These are phyloP conservation scores for Encephalitozoon cuniculi DNA, from an alignment of 371 early-diverging fungal genomes.

Conservation along the genomic window DNA sequence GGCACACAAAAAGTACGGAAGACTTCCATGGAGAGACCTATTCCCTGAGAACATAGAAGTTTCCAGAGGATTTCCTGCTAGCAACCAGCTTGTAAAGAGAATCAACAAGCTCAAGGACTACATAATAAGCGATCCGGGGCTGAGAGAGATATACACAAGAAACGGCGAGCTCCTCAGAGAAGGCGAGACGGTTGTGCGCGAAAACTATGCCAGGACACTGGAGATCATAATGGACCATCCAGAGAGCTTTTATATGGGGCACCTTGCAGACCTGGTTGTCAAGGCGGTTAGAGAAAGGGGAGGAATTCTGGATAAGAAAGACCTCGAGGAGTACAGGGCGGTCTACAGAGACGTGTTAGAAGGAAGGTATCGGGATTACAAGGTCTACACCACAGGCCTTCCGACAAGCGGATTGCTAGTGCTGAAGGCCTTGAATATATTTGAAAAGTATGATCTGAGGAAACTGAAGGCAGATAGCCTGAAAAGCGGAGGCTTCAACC, in stretches of 20 bases:
- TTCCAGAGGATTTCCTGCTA: constrained; percentile 67
- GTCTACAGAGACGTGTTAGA: constrained; percentile 66
- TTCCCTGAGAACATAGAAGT: constrained; percentile 72
- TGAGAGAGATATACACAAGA: constrained; percentile 67
- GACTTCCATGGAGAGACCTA: constrained; percentile 68
- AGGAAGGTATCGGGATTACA: constrained; percentile 64
- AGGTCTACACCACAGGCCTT: constrained; percentile 47
- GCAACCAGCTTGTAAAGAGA: constrained; percentile 63
- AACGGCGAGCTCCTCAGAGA: constrained; percentile 64
- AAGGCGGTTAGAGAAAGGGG: constrained; percentile 65
- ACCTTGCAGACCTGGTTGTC: constrained; percentile 70
- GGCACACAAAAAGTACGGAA: constrained; percentile 70
- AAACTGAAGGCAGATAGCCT: constrained; percentile 7
- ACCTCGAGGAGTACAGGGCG: constrained; percentile 68
- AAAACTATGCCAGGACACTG: constrained; percentile 70
- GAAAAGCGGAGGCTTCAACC: not conserved
- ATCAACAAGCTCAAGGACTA: constrained; percentile 42
- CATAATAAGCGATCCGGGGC: constrained; percentile 63
- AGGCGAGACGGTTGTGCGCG: constrained; percentile 69
- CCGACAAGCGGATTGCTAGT: constrained; percentile 67
- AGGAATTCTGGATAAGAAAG: constrained; percentile 72
- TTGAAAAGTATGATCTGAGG: constrained; percentile 67
- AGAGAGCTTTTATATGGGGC: constrained; percentile 74
- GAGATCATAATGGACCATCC: constrained; percentile 71
- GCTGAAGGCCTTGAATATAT: constrained; percentile 71